Conservation (phyloP, 768 basidiomycete species). For the Exidia glandulosa region DNA sequence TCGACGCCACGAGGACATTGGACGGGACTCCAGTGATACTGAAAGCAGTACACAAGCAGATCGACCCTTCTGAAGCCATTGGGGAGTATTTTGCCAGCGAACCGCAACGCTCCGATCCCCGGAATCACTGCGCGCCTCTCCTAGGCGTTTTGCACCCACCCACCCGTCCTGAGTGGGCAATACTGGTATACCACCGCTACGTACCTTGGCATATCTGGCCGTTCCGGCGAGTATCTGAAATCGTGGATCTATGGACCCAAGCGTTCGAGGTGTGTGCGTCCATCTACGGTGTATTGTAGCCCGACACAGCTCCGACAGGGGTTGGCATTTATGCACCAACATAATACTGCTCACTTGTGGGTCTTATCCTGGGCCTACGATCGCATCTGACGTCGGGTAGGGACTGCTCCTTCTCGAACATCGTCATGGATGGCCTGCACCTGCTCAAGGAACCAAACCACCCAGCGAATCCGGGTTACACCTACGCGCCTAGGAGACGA, state of each 20-base stretch:
- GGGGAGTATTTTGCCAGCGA: not conserved
- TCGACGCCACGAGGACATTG: too few species aligned
- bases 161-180: not conserved
- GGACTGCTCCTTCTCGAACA: not conserved
- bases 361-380: not conserved
- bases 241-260: not conserved
- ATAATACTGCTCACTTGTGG: not conserved
- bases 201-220: not conserved
- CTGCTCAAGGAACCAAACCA: not conserved
- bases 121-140: not conserved
- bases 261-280: not conserved
- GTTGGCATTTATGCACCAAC: not conserved
- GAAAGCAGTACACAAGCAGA: too few species aligned
- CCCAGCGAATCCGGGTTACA: too few species aligned
- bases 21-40: too few species aligned
- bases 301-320: not conserved
- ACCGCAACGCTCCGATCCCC: not conserved
- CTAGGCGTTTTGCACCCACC: not conserved
- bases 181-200: not conserved
- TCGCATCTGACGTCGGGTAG: not conserved
- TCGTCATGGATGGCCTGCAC: not conserved
- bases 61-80: not conserved
- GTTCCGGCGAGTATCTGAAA: not conserved
- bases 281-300: not conserved
- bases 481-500: too few species aligned